Percentiles rank a stretch among this genome's conserved stretches.
Conservation (phyloP, 2,329 filamentous ascomycete species). For the Sporothrix pseudoabietina region DNA sequence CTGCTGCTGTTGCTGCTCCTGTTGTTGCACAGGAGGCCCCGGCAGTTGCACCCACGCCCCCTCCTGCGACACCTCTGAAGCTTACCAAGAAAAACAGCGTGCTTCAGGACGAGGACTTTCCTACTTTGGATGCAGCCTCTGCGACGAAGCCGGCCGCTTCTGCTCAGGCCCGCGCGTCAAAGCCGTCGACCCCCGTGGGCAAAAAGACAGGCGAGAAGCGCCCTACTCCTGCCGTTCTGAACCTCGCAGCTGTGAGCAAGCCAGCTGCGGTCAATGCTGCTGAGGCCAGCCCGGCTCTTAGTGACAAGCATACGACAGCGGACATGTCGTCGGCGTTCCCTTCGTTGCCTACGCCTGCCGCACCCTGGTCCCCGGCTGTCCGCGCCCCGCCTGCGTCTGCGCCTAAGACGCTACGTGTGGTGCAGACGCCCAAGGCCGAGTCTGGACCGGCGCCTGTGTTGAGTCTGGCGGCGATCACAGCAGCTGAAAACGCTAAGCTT, state of each 20-base stretch:
- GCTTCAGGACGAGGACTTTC: conserved; percentile 65
- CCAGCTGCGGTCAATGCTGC: conserved; percentile 38
- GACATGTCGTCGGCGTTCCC: conserved; percentile 51
- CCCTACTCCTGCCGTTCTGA: conserved; percentile 47
- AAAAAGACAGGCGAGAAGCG: conserved; percentile 40
- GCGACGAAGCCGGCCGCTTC: conserved; percentile 36
- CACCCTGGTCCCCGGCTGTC: conserved; percentile 55
- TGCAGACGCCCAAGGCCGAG: conserved; percentile 67
- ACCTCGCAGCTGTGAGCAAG: conserved; percentile 52
- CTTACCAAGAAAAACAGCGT: conserved; percentile 42
- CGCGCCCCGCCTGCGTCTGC: conserved; percentile 45
- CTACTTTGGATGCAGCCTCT: conserved; percentile 53
- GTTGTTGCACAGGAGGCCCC: neutral
- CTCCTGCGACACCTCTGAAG: conserved; percentile 40
- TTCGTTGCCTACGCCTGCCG: conserved; percentile 52
- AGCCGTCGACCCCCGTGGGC: conserved; percentile 44
- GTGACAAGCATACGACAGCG: conserved; percentile 43
- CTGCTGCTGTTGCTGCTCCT: neutral
- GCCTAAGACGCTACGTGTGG: conserved; percentile 69
- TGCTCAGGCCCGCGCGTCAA: conserved; percentile 38
- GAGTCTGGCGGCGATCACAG: conserved; percentile 37
- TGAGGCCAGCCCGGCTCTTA: conserved; percentile 39
- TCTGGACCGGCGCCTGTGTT: conserved; percentile 34
- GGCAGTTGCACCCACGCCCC: neutral
- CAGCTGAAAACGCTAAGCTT: conserved; percentile 32